Evolutionary conservation across 768 basidiomycete genomes (phyloP), one percentile per base, ranked within the genome.

Genomic region (Leccinum broughii): DNA sequence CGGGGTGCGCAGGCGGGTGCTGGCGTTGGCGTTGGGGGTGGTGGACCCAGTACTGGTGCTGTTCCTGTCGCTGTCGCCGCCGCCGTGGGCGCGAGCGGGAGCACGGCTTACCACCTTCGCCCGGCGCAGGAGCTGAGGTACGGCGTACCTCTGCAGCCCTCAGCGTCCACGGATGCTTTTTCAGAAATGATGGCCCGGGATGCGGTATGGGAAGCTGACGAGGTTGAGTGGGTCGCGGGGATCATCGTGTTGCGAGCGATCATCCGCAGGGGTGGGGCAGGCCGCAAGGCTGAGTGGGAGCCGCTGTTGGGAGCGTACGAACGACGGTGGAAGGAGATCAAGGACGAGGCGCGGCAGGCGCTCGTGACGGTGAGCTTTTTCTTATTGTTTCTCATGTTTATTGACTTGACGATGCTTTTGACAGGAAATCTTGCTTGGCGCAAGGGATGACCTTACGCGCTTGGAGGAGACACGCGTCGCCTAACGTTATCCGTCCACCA

Each of bases 171-270:
- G 78, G 78, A 26, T 73, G 80, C 58, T 75, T 83, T 85, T 65
- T 83, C 83, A 1, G 83, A 85, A 68, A 80, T 83, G 80, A 79
- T 85, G 68, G 85, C 80, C 4, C 75, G 84, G n/a, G 86, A 87
- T 64, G 81, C 83, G 17, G 84, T 86, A 15, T 87, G 86, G 86
- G 85, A 86, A 68, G 59, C 77, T 0, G 85, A 86, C 57, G 86
- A 87, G 66, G 86, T 86, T 32, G 85, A 86, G 68, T 87, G 85
- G 86, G 85, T 85, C 17, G 84, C 85, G 20, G 86, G 86, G 3
- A 81, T 85, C 50, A 83, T 81, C 64, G 79, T 86, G 26, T 68
- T 87, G 58, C 73, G 83, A 10, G 82, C 83, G 35, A 78, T 87
- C 46, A 86, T 87, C 58, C 75, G 85, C 58, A 82, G 81, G 17